Conservation (phyloP, 805 yeast species). For the Saturnispora ahearnii region DNA sequence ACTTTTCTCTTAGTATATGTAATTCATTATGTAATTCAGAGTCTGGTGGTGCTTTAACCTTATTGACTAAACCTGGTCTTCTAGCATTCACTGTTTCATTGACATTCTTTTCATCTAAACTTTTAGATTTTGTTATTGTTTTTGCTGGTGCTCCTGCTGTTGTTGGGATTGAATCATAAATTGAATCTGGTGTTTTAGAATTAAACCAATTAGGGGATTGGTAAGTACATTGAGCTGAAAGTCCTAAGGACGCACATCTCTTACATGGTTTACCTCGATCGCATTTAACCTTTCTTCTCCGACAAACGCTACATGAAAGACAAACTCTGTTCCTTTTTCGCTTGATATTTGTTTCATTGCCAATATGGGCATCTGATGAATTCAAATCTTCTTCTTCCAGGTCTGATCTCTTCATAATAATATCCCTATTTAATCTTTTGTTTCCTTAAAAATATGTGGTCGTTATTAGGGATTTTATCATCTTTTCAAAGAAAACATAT, state of each 20-base stretch:
- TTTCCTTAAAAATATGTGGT: background rate
- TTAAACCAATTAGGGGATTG: constrained; percentile 25
- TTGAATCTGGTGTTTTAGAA: constrained; percentile 6
- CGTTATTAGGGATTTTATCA: background rate
- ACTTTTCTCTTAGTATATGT: background rate
- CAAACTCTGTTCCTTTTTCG: constrained; percentile 35
- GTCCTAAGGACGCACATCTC: constrained; percentile 26
- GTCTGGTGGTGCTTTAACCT: background rate
- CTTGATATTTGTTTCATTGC: background rate
- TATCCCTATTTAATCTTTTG: background rate
- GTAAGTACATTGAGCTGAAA: constrained; percentile 25
- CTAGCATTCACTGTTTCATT: background rate
- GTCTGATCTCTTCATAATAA: background rate
- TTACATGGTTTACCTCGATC: constrained; percentile 30
- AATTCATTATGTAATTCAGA: background rate
- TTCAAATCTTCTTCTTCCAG: background rate
- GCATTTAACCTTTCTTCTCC: constrained; percentile 39
- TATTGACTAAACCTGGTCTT: background rate
- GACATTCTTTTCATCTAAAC: background rate
- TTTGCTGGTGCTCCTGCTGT: background rate
- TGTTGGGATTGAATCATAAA: background rate
- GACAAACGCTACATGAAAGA: constrained; percentile 39
- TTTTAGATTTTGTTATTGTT: background rate
- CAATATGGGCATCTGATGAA: background rate
- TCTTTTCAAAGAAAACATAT: background rate